Conservation (phyloP, 805 yeast genomes). For the Scheffersomyces coipomensis region DNA sequence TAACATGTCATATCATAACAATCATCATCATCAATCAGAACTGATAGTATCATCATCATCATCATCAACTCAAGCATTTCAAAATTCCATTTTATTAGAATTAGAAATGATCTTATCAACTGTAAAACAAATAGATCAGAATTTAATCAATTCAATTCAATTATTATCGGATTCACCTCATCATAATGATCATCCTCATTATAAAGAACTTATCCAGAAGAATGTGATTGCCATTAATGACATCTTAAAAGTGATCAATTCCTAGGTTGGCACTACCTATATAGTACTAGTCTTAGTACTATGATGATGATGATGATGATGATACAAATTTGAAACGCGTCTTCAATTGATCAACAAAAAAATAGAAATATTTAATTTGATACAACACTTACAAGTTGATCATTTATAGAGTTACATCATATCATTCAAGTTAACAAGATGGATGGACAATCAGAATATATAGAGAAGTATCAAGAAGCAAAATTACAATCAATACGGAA, state of each 20-base stretch:
- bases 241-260: not conserved
- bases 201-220: not conserved
- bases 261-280: no score
- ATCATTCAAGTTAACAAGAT: no score
- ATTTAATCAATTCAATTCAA: constrained; percentile 21
- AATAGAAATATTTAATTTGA: not conserved
- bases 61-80: not conserved
- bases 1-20: not conserved
- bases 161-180: constrained; percentile 8
- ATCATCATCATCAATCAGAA: not conserved
- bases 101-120: constrained; percentile 34
- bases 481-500: constrained; percentile 17
- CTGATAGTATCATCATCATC: not conserved
- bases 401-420: not conserved
- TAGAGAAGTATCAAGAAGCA: constrained; percentile 47
- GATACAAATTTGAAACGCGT: no score
- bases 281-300: no score
- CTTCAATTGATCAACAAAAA: not conserved
- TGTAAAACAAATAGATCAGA: constrained; percentile 26
- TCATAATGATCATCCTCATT: not conserved
- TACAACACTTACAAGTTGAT: no score
- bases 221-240: not conserved
- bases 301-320: no score
- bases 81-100: constrained; percentile 28
- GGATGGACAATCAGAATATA: constrained; percentile 26